Percentiles rank a stretch among this genome's conserved stretches.
Conservation (phyloP, 2,329 filamentous ascomycete genomes). For the Ascochyta lentis region DNA sequence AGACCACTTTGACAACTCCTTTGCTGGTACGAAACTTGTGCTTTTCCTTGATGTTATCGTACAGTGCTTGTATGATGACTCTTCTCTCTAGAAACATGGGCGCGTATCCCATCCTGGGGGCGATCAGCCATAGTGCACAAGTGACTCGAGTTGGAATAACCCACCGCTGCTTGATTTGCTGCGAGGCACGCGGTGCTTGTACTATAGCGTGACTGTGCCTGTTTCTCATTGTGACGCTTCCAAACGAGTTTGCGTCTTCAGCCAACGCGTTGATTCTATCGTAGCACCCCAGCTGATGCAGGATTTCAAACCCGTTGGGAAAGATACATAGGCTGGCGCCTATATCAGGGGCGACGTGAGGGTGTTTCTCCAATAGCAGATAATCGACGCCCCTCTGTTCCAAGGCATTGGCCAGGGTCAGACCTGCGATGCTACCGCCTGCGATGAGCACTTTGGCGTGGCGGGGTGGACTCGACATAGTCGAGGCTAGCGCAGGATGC, state of each 20-base stretch:
- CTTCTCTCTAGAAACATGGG: no score
- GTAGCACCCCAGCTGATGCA: constrained; percentile 27
- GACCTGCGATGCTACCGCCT: constrained; percentile 21
- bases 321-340: constrained; percentile 28
- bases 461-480: no score
- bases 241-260: background rate
- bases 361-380: constrained; percentile 21
- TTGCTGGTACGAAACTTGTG: no score
- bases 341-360: constrained; percentile 17
- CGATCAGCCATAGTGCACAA: no score
- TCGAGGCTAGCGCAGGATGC: no score
- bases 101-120: no score
- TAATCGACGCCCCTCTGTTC: constrained; percentile 21
- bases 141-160: background rate
- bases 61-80: no score
- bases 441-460: constrained; percentile 14
- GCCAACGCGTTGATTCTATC: background rate
- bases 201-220: constrained; percentile 1
- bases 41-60: no score
- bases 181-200: background rate
- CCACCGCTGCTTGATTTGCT: background rate
- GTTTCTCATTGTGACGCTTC: background rate
- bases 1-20: no score
- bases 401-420: constrained; percentile 18
- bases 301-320: constrained; percentile 21